phyloP scores from a whole-genome alignment of 257 asterid species.

The Nicotiana tomentosiformis region DNA sequence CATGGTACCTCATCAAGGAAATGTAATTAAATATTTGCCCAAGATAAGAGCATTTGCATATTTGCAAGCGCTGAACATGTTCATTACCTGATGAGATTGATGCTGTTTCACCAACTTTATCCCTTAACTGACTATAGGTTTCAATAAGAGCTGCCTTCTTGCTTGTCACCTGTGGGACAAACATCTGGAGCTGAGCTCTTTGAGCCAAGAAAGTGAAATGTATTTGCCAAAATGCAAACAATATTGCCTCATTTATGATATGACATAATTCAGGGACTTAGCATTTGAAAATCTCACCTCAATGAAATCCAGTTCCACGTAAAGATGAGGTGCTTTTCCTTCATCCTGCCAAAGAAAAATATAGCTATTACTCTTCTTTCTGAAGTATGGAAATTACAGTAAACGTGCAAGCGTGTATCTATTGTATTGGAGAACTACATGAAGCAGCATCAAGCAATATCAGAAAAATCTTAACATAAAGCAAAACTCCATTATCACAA shows the following conservation, averaged over 20 bases:
- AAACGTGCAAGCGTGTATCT: background rate
- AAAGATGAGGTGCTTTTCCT: conserved; percentile 77
- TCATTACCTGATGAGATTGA: conserved; percentile 65
- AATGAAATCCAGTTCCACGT: conserved; percentile 86
- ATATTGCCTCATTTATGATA: background rate
- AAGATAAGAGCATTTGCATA: background rate
- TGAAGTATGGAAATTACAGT: background rate
- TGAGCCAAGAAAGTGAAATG: background rate
- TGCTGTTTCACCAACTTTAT: conserved; percentile 73
- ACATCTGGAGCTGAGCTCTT: background rate
- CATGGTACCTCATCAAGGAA: background rate
- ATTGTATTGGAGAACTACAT: background rate
- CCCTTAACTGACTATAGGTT: conserved; percentile 54
- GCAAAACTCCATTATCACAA: background rate
- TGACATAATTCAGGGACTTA: background rate
- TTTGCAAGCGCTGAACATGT: background rate
- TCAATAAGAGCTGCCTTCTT: conserved; percentile 89
- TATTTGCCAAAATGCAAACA: background rate
- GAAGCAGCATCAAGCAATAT: background rate
- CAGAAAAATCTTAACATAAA: background rate
- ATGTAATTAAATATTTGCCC: background rate
- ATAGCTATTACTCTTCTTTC: conserved; percentile 2
- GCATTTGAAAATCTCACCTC: conserved; percentile 47
- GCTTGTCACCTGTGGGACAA: conserved; percentile 60
- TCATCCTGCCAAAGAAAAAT: conserved; percentile 68